Conservation (phyloP, 768 basidiomycete genomes). For the Pleurotus tuoliensis region DNA sequence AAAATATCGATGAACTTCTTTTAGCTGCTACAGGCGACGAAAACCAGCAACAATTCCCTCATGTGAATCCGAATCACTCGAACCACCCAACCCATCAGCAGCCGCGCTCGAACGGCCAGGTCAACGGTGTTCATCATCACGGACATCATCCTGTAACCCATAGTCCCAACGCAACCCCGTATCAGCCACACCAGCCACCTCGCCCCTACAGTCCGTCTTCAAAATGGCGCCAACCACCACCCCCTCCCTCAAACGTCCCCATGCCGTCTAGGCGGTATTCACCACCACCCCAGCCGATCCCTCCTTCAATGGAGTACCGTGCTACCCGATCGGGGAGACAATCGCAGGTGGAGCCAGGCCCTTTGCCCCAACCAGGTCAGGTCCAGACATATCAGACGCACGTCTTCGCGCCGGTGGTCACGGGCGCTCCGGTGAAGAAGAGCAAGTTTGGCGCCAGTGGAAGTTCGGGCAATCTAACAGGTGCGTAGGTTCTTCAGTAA, state of each 20-base stretch:
- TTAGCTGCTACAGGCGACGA: conserved; percentile 31
- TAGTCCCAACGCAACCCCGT: neutral
- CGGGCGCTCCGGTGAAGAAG: conserved; percentile 70
- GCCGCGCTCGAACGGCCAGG: neutral
- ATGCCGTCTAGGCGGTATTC: neutral
- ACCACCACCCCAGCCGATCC: conserved; percentile 10
- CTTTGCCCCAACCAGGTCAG: conserved; percentile 24
- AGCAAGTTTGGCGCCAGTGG: conserved; percentile 36
- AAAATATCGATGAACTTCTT: conserved; percentile 39
- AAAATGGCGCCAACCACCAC: neutral
- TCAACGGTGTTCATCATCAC: neutral
- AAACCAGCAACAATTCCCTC: neutral
- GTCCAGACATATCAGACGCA: conserved; percentile 53
- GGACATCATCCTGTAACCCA: neutral
- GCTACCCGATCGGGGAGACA: conserved; percentile 8
- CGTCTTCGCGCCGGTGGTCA: conserved; percentile 70
- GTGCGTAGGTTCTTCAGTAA: too few species aligned
- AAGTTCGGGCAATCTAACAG: neutral
- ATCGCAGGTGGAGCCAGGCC: conserved; percentile 16
- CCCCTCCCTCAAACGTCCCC: neutral
- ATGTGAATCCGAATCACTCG: conserved; percentile 2
- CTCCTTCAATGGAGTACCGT: conserved; percentile 2
- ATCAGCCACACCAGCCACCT: neutral
- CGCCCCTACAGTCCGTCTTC: too few species aligned
- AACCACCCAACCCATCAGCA: conserved; percentile 1